Evolutionary conservation across 768 basidiomycete species (phyloP), one percentile per base, ranked within the genome.

Genomic region (Leccinum aurantiacum): DNA sequence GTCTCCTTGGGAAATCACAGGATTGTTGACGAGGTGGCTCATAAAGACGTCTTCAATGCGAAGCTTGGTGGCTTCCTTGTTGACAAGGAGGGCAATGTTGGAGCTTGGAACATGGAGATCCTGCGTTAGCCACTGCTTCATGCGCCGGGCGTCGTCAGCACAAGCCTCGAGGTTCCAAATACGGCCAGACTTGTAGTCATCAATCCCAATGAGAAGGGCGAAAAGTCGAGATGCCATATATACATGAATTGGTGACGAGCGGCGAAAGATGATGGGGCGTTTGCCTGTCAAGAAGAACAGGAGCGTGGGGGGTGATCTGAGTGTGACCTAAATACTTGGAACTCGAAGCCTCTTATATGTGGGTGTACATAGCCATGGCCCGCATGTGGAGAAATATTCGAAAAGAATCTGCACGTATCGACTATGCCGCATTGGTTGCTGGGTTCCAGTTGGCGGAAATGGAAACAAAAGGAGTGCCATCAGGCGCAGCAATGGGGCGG

Each of bases 121-220:
- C 58, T 84, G 74, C 31, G 71, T 69, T 33, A 90, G 76, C 83
- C 85, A 90, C 17, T 75, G 80, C 59, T 76, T 80, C 64, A 90
- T 76, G 37, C 76, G 78, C 57, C 81, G 79, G 6, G 86, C 86
- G 66, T 90, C 89, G 63, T 85, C 82, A 27, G 82, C 82, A 67
- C 85, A 87, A 44, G 84, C 83, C 57, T 85, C 80, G 38, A 88
- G 79, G 66, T 88, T 84, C 86, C 85, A 89, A 27, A 88, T 81
- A 29, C 69, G 69, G 19, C 82, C 80, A 9, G 85, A 86, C 70
- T 86, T 82, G 77, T 90, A 90, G 65, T 78, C 76, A 74, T 89
- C 86, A 62, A 90, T 82, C 46, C 88, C 88, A 61, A 90, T 79
- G 63, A 90, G 75, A 58, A 90, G 80, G 1, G 86, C 86, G 63